These are phyloP conservation scores for Choanephora cucurbitarum DNA, from an alignment of 371 early-diverging fungal genomes.

Conservation along the genomic window DNA sequence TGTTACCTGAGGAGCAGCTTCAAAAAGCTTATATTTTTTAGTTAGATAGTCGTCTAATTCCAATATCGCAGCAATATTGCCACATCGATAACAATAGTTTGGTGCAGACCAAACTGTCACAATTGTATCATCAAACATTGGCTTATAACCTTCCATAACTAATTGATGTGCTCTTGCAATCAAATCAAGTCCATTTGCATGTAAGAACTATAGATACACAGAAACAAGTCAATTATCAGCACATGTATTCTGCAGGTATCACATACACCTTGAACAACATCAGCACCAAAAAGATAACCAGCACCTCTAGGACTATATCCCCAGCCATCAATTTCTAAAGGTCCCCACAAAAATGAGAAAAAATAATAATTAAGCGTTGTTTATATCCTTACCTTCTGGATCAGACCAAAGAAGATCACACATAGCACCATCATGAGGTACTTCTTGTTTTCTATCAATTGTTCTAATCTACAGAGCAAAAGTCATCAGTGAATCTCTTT, in stretches of 20 bases:
- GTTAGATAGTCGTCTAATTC: constrained; percentile 93
- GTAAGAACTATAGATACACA: constrained; percentile 64
- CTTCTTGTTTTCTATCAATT: constrained; percentile 98
- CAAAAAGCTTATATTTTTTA: constrained; percentile 82
- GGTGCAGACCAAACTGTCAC: constrained; percentile 99
- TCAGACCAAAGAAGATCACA: constrained; percentile 99
- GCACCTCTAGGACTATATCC: constrained; percentile 98
- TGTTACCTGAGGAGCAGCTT: constrained; percentile 77
- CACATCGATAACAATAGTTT: constrained; percentile 99
- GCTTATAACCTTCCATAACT: constrained; percentile 98
- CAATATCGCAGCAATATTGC: constrained; percentile 98
- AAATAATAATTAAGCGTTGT: neutral
- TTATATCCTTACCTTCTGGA: constrained; percentile 79
- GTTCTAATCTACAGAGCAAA: constrained; percentile 70
- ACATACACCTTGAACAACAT: constrained; percentile 80
- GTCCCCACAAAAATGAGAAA: constrained; percentile 2
- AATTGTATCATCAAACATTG: constrained; percentile 93
- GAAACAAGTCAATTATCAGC: neutral
- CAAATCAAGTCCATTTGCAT: constrained; percentile 88
- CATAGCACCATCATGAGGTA: constrained; percentile 99
- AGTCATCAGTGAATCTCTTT: constrained; percentile 2
- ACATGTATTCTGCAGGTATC: neutral
- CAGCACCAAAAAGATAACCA: constrained; percentile 97
- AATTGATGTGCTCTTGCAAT: constrained; percentile 99
- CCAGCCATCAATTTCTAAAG: constrained; percentile 92